Percentiles rank a stretch among this genome's conserved stretches.
phyloP scores from a whole-genome alignment of 129 eudicot species.

The Centaurea solstitialis region DNA sequence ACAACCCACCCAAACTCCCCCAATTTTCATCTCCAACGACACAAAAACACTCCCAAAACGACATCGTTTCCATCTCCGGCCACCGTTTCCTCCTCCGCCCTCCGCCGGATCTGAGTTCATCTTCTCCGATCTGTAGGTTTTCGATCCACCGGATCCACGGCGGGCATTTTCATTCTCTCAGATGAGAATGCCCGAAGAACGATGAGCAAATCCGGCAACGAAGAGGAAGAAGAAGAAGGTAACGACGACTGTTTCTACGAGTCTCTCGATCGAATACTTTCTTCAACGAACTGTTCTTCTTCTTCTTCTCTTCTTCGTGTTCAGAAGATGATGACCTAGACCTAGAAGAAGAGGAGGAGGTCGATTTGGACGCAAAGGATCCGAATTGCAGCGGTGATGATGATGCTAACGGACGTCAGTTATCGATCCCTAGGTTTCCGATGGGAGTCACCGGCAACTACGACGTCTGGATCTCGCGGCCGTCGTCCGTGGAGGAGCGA shows the following conservation, averaged over 20 bases:
- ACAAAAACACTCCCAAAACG: slow-evolving; percentile 33
- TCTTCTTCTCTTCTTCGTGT: slow-evolving; percentile 61
- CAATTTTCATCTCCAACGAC: slow-evolving; percentile 19
- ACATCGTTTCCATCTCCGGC: slow-evolving; percentile 36
- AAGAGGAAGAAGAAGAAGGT: slow-evolving; percentile 46
- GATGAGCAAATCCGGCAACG: slow-evolving; percentile 71
- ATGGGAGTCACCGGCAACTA: slow-evolving; percentile 55
- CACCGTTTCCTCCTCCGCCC: slow-evolving; percentile 5
- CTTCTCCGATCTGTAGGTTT: neutral
- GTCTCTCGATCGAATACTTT: slow-evolving; percentile 83
- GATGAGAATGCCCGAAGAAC: slow-evolving; percentile 79
- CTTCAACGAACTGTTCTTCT: slow-evolving; percentile 85
- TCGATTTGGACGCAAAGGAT: slow-evolving; percentile 15
- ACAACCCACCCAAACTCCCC: slow-evolving; percentile 1
- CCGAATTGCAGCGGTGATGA: slow-evolving; percentile 18
- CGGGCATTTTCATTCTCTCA: slow-evolving; percentile 58
- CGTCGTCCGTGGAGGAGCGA: slow-evolving; percentile 83
- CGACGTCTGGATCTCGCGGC: slow-evolving; percentile 88
- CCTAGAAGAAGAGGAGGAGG: neutral
- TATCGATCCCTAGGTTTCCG: slow-evolving; percentile 49
- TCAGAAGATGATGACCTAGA: slow-evolving; percentile 34
- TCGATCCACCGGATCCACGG: slow-evolving; percentile 13
- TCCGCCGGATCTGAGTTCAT: slow-evolving; percentile 39
- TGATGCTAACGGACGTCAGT: slow-evolving; percentile 14
- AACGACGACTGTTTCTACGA: slow-evolving; percentile 78